A percentile compares a stretch with the other conserved stretches of the same genome.
Evolutionary conservation across 768 basidiomycete species (phyloP).

Genomic region (Suillus clintonianus): DNA sequence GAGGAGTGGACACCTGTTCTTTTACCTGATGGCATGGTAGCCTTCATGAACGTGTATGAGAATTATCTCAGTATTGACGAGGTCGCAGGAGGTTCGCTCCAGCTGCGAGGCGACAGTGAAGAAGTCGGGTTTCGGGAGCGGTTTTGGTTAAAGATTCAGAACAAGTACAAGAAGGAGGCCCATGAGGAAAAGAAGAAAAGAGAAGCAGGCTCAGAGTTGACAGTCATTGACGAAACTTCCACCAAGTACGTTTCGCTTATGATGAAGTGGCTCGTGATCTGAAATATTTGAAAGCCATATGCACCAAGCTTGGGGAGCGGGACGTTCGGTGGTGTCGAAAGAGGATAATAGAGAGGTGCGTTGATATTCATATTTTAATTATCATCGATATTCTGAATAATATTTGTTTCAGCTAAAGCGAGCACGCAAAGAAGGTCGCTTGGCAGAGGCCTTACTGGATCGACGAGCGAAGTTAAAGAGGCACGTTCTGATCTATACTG

Average conservation of each 20-base stretch:
- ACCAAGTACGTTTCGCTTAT: conserved; percentile 60
- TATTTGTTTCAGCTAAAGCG: conserved; percentile 62
- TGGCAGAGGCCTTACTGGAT: conserved; percentile 79
- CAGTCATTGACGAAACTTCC: conserved; percentile 67
- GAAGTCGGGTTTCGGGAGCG: conserved; percentile 83
- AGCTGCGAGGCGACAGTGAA: conserved; percentile 82
- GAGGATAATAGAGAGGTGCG: conserved; percentile 76
- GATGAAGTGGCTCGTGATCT: neutral
- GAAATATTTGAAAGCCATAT: conserved; percentile 47
- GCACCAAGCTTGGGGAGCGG: conserved; percentile 86
- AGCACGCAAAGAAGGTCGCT: conserved; percentile 76
- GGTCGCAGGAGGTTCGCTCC: conserved; percentile 77
- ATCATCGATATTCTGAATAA: conserved; percentile 7
- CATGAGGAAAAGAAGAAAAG: conserved; percentile 74
- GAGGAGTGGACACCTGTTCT: conserved; percentile 92
- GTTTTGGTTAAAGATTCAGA: conserved; percentile 89
- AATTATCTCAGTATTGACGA: conserved; percentile 87
- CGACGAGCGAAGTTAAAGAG: conserved; percentile 84
- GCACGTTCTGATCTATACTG: conserved; percentile 35
- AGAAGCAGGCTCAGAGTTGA: conserved; percentile 52
- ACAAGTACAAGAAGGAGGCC: conserved; percentile 85
- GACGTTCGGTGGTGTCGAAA: conserved; percentile 65
- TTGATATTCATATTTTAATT: conserved; percentile 4
- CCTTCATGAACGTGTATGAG: conserved; percentile 87
- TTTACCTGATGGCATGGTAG: conserved; percentile 81